A percentile compares a stretch with the other conserved stretches of the same genome.
These are phyloP conservation scores for Neocatenulostroma microsporum DNA, from an alignment of 2,329 filamentous ascomycete genomes.

Conservation along the genomic window DNA sequence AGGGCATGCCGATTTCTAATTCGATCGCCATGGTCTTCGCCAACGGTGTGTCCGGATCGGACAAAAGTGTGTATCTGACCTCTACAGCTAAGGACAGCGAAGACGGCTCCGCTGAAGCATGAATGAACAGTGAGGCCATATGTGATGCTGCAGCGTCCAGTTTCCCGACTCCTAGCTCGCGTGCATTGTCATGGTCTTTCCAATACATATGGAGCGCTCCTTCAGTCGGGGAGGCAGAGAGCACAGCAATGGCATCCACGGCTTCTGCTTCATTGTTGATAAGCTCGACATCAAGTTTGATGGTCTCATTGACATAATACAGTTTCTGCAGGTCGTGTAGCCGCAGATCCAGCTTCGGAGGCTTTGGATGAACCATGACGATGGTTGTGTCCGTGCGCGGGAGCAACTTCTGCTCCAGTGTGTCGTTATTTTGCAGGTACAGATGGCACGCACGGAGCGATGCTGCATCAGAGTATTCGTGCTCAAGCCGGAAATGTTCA, in stretches of 20 bases:
- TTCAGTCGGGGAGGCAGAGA: constrained; percentile 38
- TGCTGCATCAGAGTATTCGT: constrained; percentile 46
- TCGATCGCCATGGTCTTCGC: constrained; percentile 63
- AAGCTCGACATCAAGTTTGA: constrained; percentile 61
- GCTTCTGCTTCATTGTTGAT: constrained; percentile 77
- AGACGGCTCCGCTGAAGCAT: constrained; percentile 38
- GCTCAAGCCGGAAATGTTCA: constrained; percentile 59
- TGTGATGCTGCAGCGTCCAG: constrained; percentile 10
- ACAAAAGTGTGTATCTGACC: constrained; percentile 68
- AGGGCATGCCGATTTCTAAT: constrained; percentile 69
- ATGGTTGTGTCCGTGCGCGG: constrained; percentile 42
- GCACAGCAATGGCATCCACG: constrained; percentile 58
- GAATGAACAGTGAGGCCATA: constrained; percentile 20
- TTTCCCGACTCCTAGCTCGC: constrained; percentile 5
- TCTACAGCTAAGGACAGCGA: constrained; percentile 64
- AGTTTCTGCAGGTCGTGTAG: constrained; percentile 56
- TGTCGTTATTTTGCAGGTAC: constrained; percentile 11
- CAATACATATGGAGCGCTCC: no score
- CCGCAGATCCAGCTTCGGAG: constrained; percentile 78
- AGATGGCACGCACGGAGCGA: constrained; percentile 1
- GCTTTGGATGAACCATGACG: constrained; percentile 74
- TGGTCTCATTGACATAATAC: constrained; percentile 77
- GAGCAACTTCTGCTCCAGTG: constrained; percentile 12
- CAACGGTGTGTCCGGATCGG: constrained; percentile 73
- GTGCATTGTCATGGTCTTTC: constrained; percentile 6